phyloP scores from a whole-genome alignment of 148 eudicot genomes.

The Chenopodium suecicum region DNA sequence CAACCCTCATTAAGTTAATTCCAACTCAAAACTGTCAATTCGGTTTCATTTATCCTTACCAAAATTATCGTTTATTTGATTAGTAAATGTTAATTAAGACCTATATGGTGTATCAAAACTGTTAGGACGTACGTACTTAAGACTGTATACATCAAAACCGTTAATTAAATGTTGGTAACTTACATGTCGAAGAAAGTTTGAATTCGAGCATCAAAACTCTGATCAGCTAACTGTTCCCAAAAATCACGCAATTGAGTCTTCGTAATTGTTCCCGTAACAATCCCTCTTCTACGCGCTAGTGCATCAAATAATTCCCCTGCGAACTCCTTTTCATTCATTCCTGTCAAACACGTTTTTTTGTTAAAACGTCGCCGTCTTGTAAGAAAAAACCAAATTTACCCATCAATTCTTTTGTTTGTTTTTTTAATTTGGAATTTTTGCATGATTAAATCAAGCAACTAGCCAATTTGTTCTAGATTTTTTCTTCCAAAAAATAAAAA shows the following conservation, averaged over 20 bases:
- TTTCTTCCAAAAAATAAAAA: no score
- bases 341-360: slow-evolving; percentile 22
- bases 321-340: slow-evolving; percentile 55
- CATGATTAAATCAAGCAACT: no score
- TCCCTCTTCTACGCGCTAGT: slow-evolving; percentile 47
- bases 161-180: neutral
- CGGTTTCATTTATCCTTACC: neutral
- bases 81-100: neutral
- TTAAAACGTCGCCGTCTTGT: neutral
- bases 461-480: no score
- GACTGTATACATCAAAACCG: neutral
- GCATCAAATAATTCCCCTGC: slow-evolving; percentile 53
- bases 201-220: slow-evolving; percentile 54
- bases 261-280: slow-evolving; percentile 33
- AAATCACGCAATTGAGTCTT: slow-evolving; percentile 43
- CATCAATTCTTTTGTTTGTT: neutral
- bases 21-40: neutral
- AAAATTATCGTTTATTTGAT: no score
- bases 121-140: no score
- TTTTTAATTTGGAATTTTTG: no score
- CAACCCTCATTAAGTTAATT: no score
- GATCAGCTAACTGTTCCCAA: slow-evolving; percentile 56
- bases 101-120: neutral
- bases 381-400: neutral
- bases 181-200: slow-evolving; percentile 65